Evolutionary conservation across 805 yeast species (phyloP), one percentile per base, ranked within the genome.

Genomic region (Ogataea nakhonphanomensis): DNA sequence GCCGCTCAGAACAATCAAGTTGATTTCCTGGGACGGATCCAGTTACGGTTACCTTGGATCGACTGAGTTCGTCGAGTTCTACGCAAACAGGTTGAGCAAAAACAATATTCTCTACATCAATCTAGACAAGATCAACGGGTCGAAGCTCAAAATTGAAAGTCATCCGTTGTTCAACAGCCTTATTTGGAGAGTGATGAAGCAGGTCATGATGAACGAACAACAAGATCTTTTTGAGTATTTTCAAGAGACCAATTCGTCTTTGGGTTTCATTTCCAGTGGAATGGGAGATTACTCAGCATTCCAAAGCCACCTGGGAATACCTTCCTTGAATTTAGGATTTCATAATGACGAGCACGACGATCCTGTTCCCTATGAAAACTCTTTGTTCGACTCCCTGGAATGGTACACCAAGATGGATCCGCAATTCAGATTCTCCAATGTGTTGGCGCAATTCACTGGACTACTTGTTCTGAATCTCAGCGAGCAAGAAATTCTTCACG

Each of bases 231-330:
- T 58, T 48, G 76, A 79, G 25, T 74, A 75, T 50, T 79, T 78
- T 67, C 47, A 52, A 1, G 50, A 57, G 7, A 52, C 54, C 11
- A 57, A 66, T 28, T 66, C 67, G 7, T 52, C 64, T 0, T 64
- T 78, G 34, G 57, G 52, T 3, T 53, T 64, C 14, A 63, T 78
- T 10, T 76, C 78, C 2, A 69, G 76, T 8, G 74, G 76, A 6
- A 43, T 56, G 37, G 67, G 81, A 1, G 83, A 78, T 53, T 74
- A 67, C 51, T 68, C 76, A 2, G 78, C 77, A 8, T 80, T 81
- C 49, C 85, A 81, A 57, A 74, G 75, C 51, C 79, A 77, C 54
- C 57, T 81, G 48, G 90, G 88, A 5, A 73, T 83, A 28, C 85
- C 90, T 2, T 71, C 84, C 0, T 69, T 78, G 8, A 70, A 71